Base-by-base conservation (phyloP, 257 asterid species). In the Mentha longifolia region DNA sequence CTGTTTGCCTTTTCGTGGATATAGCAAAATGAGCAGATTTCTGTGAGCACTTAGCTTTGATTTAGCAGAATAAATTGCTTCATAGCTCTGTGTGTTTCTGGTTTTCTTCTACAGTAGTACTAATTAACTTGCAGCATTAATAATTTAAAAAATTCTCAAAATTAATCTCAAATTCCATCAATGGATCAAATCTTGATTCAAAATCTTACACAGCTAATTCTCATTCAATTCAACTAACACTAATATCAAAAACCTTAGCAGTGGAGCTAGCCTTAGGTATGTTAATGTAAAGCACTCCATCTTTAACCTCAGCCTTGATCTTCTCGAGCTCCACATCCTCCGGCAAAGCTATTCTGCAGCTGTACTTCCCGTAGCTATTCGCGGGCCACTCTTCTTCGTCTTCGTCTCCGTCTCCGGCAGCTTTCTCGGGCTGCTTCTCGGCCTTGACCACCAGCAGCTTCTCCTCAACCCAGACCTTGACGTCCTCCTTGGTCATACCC, bases 291-390 rank as follows among this genome's bases (percentile, higher is more conserved):
- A 90, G 62, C 9, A 90, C 97, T 60, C 95, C 95, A 83, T 90
- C 90, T 73, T 76, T 90, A 43, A 90, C 95, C 85, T 85, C 93
- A 30, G 97, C 95, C 74, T 81, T 88, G n/a, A 90, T 90, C 60
- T 85, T 86, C 75, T 85, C 90, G 25, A 86, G 85, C 81, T 85
- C 77, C 5, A 88, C 83, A 77, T 86, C 88, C 58, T 90, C 97
- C 35, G 95, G 97, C 82, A 90, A 61, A 35, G 93, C 89, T 68
- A 90, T 90, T 75, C 90, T 82, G 25, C 84, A 62, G 9, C 75
- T 86, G 57, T 90, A 90, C 71, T 50, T 85, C 4, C 93, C 95
- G 63, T 86, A 86, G 82, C 93, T 85, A 62, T 79, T 82, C 11
- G 85, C 82, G 49, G 89, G 65, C 95, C 95, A 90, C 15, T 85